Conservation (phyloP, 331 rosid species). For the Cydonia oblonga region DNA sequence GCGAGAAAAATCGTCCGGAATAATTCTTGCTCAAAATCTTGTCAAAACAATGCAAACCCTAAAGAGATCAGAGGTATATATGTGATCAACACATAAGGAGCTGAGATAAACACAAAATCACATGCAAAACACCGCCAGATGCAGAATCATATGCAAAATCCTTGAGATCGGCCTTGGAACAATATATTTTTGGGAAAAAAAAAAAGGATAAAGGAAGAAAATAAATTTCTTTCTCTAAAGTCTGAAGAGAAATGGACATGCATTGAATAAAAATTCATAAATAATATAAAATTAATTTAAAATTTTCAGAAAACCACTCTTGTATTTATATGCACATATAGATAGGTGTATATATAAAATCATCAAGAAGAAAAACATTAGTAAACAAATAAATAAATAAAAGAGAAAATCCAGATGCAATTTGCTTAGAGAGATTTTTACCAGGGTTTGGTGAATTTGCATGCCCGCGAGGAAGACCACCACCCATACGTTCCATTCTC, state of each 20-base stretch:
- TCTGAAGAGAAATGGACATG: background rate
- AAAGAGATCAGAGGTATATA: background rate
- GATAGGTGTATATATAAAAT: background rate
- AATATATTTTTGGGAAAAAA: background rate
- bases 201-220: background rate
- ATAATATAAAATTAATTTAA: background rate
- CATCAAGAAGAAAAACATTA: background rate
- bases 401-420: background rate
- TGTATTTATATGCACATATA: background rate
- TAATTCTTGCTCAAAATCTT: background rate
- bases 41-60: background rate
- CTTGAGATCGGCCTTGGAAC: background rate
- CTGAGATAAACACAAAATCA: background rate
- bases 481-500: constrained; percentile 18
- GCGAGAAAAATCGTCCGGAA: background rate
- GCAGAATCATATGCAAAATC: background rate
- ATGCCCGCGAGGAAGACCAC: constrained; percentile 4
- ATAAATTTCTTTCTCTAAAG: background rate
- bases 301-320: background rate
- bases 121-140: background rate
- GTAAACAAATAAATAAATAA: background rate
- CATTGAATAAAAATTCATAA: background rate
- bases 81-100: background rate
- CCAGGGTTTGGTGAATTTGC: constrained; percentile 18
- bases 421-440: constrained; percentile 2